A percentile compares a stretch with the other conserved stretches of the same genome.
Conservation (phyloP, 768 basidiomycete genomes). For the Rubroboletus satanas region DNA sequence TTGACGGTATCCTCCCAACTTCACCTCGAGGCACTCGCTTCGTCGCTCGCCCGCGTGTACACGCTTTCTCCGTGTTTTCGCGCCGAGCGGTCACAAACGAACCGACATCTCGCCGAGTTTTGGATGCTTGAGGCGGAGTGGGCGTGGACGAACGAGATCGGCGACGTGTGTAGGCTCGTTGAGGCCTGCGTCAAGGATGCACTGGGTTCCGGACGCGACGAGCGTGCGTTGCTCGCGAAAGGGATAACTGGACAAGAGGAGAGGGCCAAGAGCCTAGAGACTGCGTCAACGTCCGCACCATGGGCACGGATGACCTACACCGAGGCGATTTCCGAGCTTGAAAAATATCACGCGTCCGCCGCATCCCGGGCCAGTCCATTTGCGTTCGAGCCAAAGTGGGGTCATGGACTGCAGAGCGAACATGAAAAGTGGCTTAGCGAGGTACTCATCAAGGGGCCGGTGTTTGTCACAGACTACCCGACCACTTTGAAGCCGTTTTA, state of each 20-base stretch:
- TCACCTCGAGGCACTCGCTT: constrained; percentile 85
- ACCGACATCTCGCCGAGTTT: constrained; percentile 93
- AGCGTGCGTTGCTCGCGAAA: constrained; percentile 33
- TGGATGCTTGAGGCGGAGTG: constrained; percentile 99
- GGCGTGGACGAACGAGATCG: constrained; percentile 51
- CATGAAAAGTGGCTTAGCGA: constrained; percentile 92
- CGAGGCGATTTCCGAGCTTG: constrained; percentile 63
- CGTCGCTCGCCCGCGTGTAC: constrained; percentile 78
- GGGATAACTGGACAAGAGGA: constrained; percentile 31
- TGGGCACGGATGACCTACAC: constrained; percentile 82
- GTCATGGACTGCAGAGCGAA: constrained; percentile 73
- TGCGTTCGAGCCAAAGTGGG: constrained; percentile 60
- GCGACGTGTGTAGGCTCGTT: constrained; percentile 51
- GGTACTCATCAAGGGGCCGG: constrained; percentile 60
- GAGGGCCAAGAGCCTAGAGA: constrained; percentile 34
- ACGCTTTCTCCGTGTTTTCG: constrained; percentile 93
- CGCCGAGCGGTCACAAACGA: constrained; percentile 84
- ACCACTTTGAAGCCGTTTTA: constrained; percentile 87
- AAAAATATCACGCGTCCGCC: constrained; percentile 31
- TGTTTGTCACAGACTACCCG: constrained; percentile 93
- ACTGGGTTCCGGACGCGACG: constrained; percentile 32
- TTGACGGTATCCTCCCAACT: constrained; percentile 96
- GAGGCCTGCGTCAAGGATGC: constrained; percentile 51
- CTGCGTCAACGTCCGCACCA: constrained; percentile 34
- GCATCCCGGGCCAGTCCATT: constrained; percentile 37